Percentiles rank a stretch among this genome's conserved stretches.
Evolutionary conservation across 2,329 filamentous ascomycete genomes (phyloP).

Genomic region (Cladorrhinum sp.): DNA sequence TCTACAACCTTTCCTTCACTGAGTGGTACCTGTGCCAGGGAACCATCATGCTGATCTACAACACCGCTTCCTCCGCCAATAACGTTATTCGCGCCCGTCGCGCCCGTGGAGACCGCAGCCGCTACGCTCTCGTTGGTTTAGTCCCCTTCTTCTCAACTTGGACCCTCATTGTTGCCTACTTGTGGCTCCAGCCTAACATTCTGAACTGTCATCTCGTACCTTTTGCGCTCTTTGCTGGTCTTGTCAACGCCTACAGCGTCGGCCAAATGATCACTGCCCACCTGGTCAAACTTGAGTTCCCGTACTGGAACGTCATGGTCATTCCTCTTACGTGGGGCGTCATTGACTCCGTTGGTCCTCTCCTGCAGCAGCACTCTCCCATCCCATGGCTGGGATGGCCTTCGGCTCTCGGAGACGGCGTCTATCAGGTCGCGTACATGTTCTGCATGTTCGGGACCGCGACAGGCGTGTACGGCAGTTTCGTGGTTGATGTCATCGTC

Average conservation of each 20-base stretch:
- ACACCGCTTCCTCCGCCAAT: conserved; percentile 73
- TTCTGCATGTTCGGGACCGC: conserved; percentile 83
- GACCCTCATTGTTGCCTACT: conserved; percentile 72
- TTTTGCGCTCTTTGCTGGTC: conserved; percentile 81
- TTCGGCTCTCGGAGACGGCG: conserved; percentile 66
- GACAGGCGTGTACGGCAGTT: conserved; percentile 92
- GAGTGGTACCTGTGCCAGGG: conserved; percentile 93
- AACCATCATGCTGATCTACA: conserved; percentile 74
- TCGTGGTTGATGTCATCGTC: conserved; percentile 94
- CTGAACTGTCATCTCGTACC: conserved; percentile 80
- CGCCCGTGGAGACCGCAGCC: conserved; percentile 66
- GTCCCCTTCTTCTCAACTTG: conserved; percentile 77
- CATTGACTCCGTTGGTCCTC: conserved; percentile 73
- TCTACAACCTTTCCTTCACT: conserved; percentile 82
- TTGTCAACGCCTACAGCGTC: conserved; percentile 92
- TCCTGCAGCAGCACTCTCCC: conserved; percentile 51
- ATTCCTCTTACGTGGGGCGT: conserved; percentile 76
- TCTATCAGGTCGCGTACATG: conserved; percentile 80
- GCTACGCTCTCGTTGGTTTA: conserved; percentile 77
- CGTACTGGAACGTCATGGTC: conserved; percentile 82
- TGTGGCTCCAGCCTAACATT: conserved; percentile 81
- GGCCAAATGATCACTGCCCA: conserved; percentile 96
- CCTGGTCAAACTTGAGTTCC: conserved; percentile 81
- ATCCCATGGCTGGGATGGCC: conserved; percentile 72
- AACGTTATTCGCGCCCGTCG: conserved; percentile 84